phyloP scores from a whole-genome alignment of 2,329 filamentous ascomycete genomes.

The Xylaria arbuscula region DNA sequence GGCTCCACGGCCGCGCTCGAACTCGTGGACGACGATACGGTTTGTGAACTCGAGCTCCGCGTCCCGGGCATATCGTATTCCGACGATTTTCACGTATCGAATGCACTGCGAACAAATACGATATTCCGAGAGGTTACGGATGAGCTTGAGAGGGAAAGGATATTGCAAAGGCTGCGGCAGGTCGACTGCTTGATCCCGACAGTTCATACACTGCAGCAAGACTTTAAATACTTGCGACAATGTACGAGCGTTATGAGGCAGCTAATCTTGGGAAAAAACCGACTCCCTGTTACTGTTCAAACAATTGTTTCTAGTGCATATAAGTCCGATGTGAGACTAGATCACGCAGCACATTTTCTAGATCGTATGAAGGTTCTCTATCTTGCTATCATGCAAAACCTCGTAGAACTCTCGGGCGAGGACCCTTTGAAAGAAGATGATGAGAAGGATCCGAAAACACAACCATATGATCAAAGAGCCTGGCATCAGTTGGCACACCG shows the following conservation, averaged over 20 bases:
- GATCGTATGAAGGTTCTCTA: constrained; percentile 11
- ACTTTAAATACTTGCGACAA: constrained; percentile 24
- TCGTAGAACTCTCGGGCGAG: constrained; percentile 13
- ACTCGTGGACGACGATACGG: no score
- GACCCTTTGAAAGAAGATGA: constrained; percentile 17
- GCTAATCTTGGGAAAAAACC: neutral
- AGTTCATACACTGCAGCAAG: constrained; percentile 14
- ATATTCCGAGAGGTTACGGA: constrained; percentile 5
- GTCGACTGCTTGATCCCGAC: constrained; percentile 15
- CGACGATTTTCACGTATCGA: no score
- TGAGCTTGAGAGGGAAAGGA: neutral
- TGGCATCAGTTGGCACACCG: constrained; percentile 8
- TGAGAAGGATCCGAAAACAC: neutral
- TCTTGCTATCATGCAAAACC: constrained; percentile 17
- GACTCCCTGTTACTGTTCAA: neutral
- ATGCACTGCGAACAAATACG: neutral
- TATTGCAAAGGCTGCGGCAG: constrained; percentile 7
- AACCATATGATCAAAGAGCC: constrained; percentile 14
- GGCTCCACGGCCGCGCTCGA: no score
- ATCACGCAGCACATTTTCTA: neutral
- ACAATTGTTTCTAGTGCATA: constrained; percentile 10
- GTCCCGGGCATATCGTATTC: no score
- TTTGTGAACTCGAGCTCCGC: no score
- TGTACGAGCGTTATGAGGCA: constrained; percentile 22
- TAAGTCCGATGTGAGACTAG: neutral